These are phyloP conservation scores for Spirogloea muscicola DNA, from an alignment of 139 green algal species.

Conservation along the genomic window DNA sequence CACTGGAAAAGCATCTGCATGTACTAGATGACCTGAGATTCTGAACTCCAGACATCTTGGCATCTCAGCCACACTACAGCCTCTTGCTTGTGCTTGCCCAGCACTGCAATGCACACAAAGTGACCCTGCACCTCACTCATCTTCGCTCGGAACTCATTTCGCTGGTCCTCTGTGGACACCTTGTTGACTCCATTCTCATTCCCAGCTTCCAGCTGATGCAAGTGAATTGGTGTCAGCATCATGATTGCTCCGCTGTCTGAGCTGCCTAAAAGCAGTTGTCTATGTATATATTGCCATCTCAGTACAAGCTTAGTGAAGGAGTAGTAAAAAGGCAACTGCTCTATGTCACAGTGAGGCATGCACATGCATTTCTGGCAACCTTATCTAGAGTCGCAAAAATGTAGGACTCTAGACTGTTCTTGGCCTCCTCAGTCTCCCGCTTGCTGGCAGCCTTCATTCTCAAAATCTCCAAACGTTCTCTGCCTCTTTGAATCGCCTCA, in stretches of 20 bases:
- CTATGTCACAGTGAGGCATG: no score
- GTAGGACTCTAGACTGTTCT: slow-evolving; percentile 47
- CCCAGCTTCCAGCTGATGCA: no score
- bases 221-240: no score
- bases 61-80: not conserved
- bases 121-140: slow-evolving; percentile 22
- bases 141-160: slow-evolving; percentile 15
- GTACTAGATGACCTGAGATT: not conserved
- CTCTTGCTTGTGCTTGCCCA: not conserved
- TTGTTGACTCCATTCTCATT: slow-evolving; percentile 28
- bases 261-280: no score
- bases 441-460: slow-evolving; percentile 16
- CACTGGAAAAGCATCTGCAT: not conserved
- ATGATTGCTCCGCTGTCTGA: no score
- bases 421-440: slow-evolving; percentile 29
- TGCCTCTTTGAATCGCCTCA: no score
- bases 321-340: no score
- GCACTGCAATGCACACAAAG: not conserved
- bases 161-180: slow-evolving; percentile 34
- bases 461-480: slow-evolving; percentile 35
- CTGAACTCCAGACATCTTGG: not conserved
- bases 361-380: no score
- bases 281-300: not conserved
- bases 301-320: not conserved
- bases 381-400: slow-evolving; percentile 41